phyloP scores from a whole-genome alignment of 768 basidiomycete species.

The Lactifluus hygrophoroides region DNA sequence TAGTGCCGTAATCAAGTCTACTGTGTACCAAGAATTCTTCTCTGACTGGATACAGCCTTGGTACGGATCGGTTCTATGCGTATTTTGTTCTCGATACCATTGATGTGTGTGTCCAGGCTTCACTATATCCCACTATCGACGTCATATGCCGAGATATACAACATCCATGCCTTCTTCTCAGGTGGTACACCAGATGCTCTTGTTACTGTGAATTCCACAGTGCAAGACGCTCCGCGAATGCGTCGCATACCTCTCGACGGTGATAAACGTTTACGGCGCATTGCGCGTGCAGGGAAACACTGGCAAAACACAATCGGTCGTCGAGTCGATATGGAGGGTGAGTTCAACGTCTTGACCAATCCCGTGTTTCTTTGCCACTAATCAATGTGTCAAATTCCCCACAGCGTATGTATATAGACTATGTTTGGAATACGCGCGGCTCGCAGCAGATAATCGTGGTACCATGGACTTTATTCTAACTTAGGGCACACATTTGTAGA shows the following conservation, averaged over 20 bases:
- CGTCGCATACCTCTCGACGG: conserved; percentile 43
- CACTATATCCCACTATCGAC: conserved; percentile 91
- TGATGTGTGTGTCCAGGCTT: conserved; percentile 43
- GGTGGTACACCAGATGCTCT: conserved; percentile 63
- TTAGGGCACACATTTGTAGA: neutral
- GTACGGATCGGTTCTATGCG: conserved; percentile 29
- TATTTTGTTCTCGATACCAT: neutral
- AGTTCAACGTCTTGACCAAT: conserved; percentile 23
- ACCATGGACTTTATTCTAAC: conserved; percentile 39
- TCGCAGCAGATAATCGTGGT: conserved; percentile 80
- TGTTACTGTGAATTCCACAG: conserved; percentile 42
- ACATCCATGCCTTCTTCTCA: conserved; percentile 88
- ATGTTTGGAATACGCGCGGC: conserved; percentile 79
- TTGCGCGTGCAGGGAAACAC: conserved; percentile 85
- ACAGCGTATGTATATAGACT: conserved; percentile 81
- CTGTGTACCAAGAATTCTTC: conserved; percentile 87
- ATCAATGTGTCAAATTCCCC: conserved; percentile 5
- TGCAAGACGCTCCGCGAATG: conserved; percentile 27
- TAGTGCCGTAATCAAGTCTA: conserved; percentile 83
- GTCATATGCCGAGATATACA: conserved; percentile 86
- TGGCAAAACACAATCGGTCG: conserved; percentile 85
- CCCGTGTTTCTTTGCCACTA: conserved; percentile 12
- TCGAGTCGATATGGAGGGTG: conserved; percentile 88
- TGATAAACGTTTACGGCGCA: conserved; percentile 65
- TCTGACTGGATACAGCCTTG: conserved; percentile 91